Base-by-base conservation (phyloP, 2,329 filamentous ascomycete species). In the Microascus cirrosus region DNA sequence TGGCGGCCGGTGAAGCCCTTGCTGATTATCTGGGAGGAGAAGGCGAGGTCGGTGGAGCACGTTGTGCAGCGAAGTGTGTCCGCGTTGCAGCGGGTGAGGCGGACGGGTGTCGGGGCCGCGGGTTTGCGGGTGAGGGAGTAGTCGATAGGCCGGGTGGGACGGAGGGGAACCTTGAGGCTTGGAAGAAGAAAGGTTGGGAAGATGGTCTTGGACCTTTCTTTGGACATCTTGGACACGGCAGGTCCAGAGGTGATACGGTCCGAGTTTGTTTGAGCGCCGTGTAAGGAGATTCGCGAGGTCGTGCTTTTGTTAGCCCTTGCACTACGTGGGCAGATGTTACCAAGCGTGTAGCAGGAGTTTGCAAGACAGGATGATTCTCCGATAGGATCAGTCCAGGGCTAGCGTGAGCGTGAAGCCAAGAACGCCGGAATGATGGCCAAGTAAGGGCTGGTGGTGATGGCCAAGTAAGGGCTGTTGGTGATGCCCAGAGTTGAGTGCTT, bases 1-100 rank as follows among this genome's bases (percentile, higher is more conserved):
- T 85, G 78, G 22, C 83, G 81, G 20, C 84, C 84, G 0, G 79
- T 84, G 70, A 87, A 87, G 61, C 82, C 80, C 66, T 86, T 86
- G 61, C 78, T 82, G 45, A 87, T 76, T 60, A 87, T 80, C 66
- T 86, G 83, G 13, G 78, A 75, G 18, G 74, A 67, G 64, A 82
- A 82, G 20, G 82, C 83, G n/a, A 87, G 67, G 67, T 87, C 82
- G 58, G 77, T 73, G 13, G 80, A 74, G 71, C 84, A 87, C 55
- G 69, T 73, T 36, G 74, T 72, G 70, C 84, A 87, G 62, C 81
- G 77, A 55, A 87, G 70, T 1, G 79, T 83, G 64, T 82, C 76
- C 56, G 61, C 60, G 63, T 55, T 36, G 25, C 42, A 51, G 36
- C 53, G 57, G 53, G 53, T n/a, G 11, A 59, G 54, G 54, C 48